Evolutionary conservation across 1,139 yeast genomes (phyloP), one percentile per base, ranked within the genome.

Genomic region (Candida glucosophila): DNA sequence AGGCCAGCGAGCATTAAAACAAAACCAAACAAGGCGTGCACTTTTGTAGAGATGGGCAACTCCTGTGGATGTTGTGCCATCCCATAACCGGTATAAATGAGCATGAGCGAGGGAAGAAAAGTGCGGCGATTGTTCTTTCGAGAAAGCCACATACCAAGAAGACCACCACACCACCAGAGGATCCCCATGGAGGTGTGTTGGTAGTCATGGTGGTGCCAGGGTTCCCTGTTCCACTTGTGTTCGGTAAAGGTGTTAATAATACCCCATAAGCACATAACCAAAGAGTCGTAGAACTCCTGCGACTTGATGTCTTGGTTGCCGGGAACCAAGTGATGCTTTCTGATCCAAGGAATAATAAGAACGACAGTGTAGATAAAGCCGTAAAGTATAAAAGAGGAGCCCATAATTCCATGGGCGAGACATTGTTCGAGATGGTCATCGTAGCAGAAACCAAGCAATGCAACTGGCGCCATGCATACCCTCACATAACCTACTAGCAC

Each of bases 181-280:
- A 88, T 80, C 2, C 97, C 97, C 95, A 88, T 85, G 15, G 93
- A 73, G 0, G 97, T 85, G 51, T 86, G 96, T 54, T 86, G 95
- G 48, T 78, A 83, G 48, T 81, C 93, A 4, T 94, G 92, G 63
- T 82, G 92, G 25, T 70, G 66, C 97, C 97, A 88, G 6, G 63
- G 71, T 45, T 83, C 90, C 24, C 51, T 49, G 18, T 94, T 94
- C 96, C 96, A 86, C 35, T 96, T 61, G 50, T 88, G 97, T 50
- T 88, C 97, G 1, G 97, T 88, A 49, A 88, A 88, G 0, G 96
- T 85, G 49, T 88, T 88, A 33, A 88, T 80, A 20, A 86, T 73
- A 5, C 97, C 97, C 95, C 95, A 88, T 12, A 67, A 52, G 32
- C 83, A 77, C 73, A 88, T 85, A 24, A 85, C 68, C 23, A 70